These are phyloP conservation scores for Lactarius hatsudake DNA, from an alignment of 768 basidiomycete species.

Conservation along the genomic window DNA sequence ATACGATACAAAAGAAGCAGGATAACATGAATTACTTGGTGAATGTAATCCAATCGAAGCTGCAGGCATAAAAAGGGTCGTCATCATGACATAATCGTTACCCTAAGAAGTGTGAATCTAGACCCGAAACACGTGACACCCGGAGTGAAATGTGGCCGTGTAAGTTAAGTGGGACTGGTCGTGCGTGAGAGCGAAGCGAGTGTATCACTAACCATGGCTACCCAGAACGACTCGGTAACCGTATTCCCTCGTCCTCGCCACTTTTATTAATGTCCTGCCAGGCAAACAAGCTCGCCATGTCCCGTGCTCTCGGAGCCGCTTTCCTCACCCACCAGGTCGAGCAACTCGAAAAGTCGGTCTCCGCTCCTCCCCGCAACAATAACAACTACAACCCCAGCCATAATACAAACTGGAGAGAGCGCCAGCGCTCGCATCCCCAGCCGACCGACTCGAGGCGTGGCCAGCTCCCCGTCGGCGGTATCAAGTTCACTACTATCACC, in stretches of 20 bases:
- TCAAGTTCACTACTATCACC: conserved; percentile 13
- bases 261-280: background rate
- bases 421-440: conserved; percentile 20
- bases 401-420: conserved; percentile 20
- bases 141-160: background rate
- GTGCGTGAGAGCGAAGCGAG: background rate
- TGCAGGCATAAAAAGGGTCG: conserved; percentile 33
- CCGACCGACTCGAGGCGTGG: conserved; percentile 31
- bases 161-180: background rate
- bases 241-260: background rate
- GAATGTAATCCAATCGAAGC: conserved; percentile 66
- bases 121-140: background rate
- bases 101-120: background rate
- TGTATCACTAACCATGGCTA: background rate
- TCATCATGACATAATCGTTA: background rate
- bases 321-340: conserved; percentile 87
- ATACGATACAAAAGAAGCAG: conserved; percentile 86
- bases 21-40: conserved; percentile 80
- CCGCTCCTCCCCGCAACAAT: conserved; percentile 32
- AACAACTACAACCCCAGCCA: conserved; percentile 32
- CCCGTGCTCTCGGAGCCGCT: conserved; percentile 81
- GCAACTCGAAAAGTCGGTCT: conserved; percentile 77
- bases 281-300: conserved; percentile 71
- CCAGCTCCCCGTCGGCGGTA: conserved; percentile 18
- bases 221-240: background rate